Evolutionary conservation across 2,329 filamentous ascomycete species (phyloP).

Genomic region (Apiospora phragmitis): DNA sequence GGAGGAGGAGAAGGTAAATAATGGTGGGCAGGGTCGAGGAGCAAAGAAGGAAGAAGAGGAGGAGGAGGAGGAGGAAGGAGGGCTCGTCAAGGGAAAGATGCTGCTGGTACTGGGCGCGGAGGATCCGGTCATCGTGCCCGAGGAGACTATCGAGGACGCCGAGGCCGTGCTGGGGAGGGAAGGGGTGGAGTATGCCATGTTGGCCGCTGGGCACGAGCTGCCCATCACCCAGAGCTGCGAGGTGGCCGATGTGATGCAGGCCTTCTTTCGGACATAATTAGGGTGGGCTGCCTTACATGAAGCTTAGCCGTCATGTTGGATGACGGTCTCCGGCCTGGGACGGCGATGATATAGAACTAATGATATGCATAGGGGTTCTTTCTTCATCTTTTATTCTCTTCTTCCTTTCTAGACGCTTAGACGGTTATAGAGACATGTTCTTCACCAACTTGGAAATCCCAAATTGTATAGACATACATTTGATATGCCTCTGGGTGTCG

Average conservation of each 20-base stretch:
- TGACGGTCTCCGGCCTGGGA: not conserved
- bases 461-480: not conserved
- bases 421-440: not conserved
- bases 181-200: constrained; percentile 52
- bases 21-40: no score
- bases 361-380: not conserved
- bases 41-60: not conserved
- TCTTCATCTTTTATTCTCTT: not conserved
- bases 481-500: not conserved
- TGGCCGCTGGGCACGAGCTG: constrained; percentile 70
- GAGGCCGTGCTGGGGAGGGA: constrained; percentile 57
- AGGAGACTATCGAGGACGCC: constrained; percentile 65
- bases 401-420: not conserved
- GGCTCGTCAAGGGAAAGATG: constrained; percentile 50
- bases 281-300: not conserved
- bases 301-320: not conserved
- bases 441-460: not conserved
- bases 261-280: constrained; percentile 18
- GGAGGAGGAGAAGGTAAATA: constrained; percentile 8
- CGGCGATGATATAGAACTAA: not conserved
- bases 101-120: constrained; percentile 65
- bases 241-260: constrained; percentile 46
- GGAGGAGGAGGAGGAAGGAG: constrained; percentile 18
- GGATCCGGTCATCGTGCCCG: constrained; percentile 66
- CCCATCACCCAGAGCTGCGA: constrained; percentile 61